A percentile compares a stretch with the other conserved stretches of the same genome.
phyloP scores from a whole-genome alignment of 768 basidiomycete genomes.

The Pleurotus eryngii region DNA sequence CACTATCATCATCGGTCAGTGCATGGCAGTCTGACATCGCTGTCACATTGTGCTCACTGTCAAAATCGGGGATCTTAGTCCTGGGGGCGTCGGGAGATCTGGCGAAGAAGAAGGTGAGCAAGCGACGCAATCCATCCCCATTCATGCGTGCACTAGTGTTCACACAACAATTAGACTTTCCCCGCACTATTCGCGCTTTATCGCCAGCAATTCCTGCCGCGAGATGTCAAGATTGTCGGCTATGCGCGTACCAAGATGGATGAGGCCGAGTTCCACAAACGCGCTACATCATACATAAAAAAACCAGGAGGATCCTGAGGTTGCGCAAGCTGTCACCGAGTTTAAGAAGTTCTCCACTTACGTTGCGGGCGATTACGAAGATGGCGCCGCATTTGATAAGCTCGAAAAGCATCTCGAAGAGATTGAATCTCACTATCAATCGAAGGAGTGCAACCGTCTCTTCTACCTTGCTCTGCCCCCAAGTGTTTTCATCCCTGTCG shows the following conservation, averaged over 20 bases:
- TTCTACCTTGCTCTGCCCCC: conserved; percentile 98
- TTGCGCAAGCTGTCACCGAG: conserved; percentile 63
- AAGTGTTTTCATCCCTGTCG: conserved; percentile 91
- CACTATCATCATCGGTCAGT: conserved; percentile 82
- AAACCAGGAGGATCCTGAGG: conserved; percentile 55
- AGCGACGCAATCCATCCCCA: too few species aligned
- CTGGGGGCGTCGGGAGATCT: conserved; percentile 96
- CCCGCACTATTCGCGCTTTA: conserved; percentile 93
- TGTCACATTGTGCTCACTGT: neutral
- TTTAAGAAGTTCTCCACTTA: conserved; percentile 85
- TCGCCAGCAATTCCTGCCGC: conserved; percentile 75
- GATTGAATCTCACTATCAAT: conserved; percentile 70
- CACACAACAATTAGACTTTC: conserved; percentile 64
- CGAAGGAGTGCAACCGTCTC: conserved; percentile 71
- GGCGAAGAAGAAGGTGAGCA: conserved; percentile 91
- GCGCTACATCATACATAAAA: conserved; percentile 88
- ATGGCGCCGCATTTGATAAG: conserved; percentile 70
- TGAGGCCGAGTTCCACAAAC: conserved; percentile 77
- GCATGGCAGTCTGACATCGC: neutral
- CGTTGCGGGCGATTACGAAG: conserved; percentile 86
- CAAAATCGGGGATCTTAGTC: conserved; percentile 44
- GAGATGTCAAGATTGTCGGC: conserved; percentile 85
- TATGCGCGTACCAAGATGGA: conserved; percentile 98
- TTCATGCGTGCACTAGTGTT: too few species aligned
- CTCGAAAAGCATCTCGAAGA: conserved; percentile 74